These are phyloP conservation scores for Syzygium grande DNA, from an alignment of 345 rosid genomes.

Conservation along the genomic window DNA sequence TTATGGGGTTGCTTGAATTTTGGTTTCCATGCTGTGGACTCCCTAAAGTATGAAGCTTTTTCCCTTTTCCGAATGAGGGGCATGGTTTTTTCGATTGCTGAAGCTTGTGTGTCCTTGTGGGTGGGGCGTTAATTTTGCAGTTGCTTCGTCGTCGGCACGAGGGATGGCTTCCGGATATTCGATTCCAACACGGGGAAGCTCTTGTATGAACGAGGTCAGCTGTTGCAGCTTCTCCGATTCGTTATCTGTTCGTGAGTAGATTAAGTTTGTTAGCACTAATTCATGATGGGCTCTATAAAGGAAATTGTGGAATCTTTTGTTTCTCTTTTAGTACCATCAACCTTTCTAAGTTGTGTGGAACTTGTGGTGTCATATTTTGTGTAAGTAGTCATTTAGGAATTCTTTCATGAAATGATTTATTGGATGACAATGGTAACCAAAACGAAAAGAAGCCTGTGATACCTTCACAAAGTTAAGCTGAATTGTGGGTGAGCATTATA, in stretches of 20 bases:
- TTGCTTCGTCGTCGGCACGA: constrained; percentile 67
- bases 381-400: background rate
- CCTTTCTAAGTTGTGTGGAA: background rate
- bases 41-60: background rate
- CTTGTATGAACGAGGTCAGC: constrained; percentile 71
- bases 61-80: background rate
- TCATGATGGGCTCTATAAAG: background rate
- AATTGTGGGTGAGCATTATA: background rate
- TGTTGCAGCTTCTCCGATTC: background rate
- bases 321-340: background rate
- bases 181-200: constrained; percentile 78
- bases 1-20: background rate
- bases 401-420: background rate
- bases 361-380: background rate
- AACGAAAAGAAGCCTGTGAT: background rate
- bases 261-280: background rate
- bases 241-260: background rate
- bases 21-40: background rate
- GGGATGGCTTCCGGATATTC: constrained; percentile 65
- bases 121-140: constrained; percentile 17
- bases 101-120: background rate
- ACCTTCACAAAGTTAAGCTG: background rate
- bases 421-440: background rate
- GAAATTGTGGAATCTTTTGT: background rate
- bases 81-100: background rate